Base-by-base conservation (phyloP, 2,329 filamentous ascomycete genomes). In the Colletotrichum scovillei region DNA sequence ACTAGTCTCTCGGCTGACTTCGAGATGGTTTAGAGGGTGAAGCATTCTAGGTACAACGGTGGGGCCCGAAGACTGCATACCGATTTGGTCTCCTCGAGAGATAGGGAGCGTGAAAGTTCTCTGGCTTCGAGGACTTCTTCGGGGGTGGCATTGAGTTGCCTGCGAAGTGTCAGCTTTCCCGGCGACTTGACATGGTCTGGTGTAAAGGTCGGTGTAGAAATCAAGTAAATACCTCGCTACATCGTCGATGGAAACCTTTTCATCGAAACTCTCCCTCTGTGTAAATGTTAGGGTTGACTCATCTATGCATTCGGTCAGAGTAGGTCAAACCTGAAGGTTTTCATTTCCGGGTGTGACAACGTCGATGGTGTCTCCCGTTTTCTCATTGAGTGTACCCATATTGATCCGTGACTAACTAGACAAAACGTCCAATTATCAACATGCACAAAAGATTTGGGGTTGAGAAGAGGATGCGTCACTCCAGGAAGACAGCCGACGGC, bases 1-100 rank as follows among this genome's bases (percentile, higher is more conserved):
- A 86, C 74, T 8, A 87, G 75, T 6, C 14, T 53, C 53, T 73
- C n/a, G 65, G 74, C 75, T 22, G 73, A 65, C 74, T 77, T 63
- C 68, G 22, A 16, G 67, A 26, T 68, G 69, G 60, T 76, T 69
- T n/a, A 78, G 76, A n/a, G 1, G 1, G 3, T 35, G 49, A 42
- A 16, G 6, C 2, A 6, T 42, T 2, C 38, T 16, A 14, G 5
- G 4, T n/a, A 26, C 1, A 3, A 1, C 4, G 2, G 16, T 11
- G 3, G 14, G 5, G 0, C 9, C 24, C 14, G 2, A 4, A 4
- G 6, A 12, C 3, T 5, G 22, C 49, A 22, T 52, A 62, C 69
- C 28, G 63, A 52, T 30, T 55, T 53, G 28, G 64, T 9, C 7
- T 72, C 69, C n/a, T 68, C 32, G 26, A 72, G 57, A 1, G 57